Evolutionary conservation across 208 protist species (phyloP), one percentile per base, ranked within the genome.

Genomic region (Trypanosoma caninum): DNA sequence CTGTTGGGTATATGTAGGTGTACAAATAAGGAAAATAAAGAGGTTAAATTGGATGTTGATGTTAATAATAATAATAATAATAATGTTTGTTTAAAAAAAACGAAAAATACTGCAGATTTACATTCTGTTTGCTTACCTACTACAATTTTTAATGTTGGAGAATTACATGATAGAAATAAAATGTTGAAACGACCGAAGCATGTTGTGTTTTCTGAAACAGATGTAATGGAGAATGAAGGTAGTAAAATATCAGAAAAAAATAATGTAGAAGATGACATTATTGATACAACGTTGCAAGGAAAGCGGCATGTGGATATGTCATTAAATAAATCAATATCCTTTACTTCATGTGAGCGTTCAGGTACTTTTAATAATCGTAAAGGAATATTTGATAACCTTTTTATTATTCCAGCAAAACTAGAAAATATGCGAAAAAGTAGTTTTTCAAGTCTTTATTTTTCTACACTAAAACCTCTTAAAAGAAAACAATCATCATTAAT

Each of bases 381-480:
- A 27, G 34, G 33, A 8, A 3, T 37, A 40, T 14, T 35, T 3
- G 47, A 65, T n/a, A 42, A 1, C 6, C 8, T 35, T 9, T 57
- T 57, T 11, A 23, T 35, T 9, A 13, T 61, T 51, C 50, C 67
- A 31, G 59, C 53, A 41, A 57, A 53, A 50, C 56, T 46, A 3
- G 51, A 65, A 42, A 72, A 72, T 56, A 18, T 56, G 30, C 66
- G 69, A 18, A 69, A 46, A 25, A 80, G 74, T 48, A 73, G 59
- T 44, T 80, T 80, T 50, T 80, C 74, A 0, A 69, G 59, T 52
- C 56, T 80, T 22, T 65, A 76, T 20, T 80, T 76, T 37, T 69
- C 59, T 16, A 80, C 76, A 69, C 56, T 22, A 22, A 60, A 75
- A 20, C 33, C 44, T 9, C 62, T 68, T 25, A 34, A 18, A 23